Evolutionary conservation across 495 filamentous ascomycete species (phyloP).

Genomic region (Copromyces sp.): DNA sequence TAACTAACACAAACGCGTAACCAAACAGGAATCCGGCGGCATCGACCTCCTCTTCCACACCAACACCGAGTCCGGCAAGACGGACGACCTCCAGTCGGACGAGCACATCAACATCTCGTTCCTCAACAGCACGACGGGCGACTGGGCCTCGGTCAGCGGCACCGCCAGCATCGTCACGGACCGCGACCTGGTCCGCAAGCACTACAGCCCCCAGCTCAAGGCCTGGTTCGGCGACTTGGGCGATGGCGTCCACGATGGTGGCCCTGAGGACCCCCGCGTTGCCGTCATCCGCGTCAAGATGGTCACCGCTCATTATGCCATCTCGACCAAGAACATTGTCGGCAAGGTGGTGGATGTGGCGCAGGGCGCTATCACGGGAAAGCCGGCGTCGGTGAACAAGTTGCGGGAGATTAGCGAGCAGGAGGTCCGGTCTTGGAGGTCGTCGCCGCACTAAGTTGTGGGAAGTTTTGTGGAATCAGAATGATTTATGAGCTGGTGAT

Average conservation of each 20-base stretch:
- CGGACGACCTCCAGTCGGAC: constrained; percentile 65
- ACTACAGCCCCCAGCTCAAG: constrained; percentile 68
- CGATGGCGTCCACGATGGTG: constrained; percentile 78
- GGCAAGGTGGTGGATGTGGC: constrained; percentile 58
- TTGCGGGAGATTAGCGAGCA: constrained; percentile 62
- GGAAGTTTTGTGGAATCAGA: neutral
- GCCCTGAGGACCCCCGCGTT: constrained; percentile 71
- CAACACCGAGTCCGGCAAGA: constrained; percentile 89
- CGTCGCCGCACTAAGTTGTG: constrained; percentile 25
- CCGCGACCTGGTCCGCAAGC: constrained; percentile 55
- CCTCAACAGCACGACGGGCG: constrained; percentile 59
- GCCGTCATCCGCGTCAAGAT: constrained; percentile 57
- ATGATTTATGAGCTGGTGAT: neutral
- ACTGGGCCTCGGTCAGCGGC: constrained; percentile 72
- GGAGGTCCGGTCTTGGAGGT: constrained; percentile 49
- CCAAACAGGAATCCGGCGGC: constrained; percentile 55
- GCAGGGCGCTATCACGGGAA: constrained; percentile 63
- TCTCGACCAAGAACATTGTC: constrained; percentile 42
- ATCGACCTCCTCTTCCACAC: constrained; percentile 89
- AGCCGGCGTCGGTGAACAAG: constrained; percentile 63
- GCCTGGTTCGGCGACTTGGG: constrained; percentile 89
- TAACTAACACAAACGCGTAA: neutral
- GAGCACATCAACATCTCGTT: constrained; percentile 80
- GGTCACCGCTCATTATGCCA: constrained; percentile 51
- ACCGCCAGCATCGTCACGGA: constrained; percentile 57